Evolutionary conservation across 2,329 filamentous ascomycete species (phyloP).

Genomic region (Chrysosporium queenslandicum): DNA sequence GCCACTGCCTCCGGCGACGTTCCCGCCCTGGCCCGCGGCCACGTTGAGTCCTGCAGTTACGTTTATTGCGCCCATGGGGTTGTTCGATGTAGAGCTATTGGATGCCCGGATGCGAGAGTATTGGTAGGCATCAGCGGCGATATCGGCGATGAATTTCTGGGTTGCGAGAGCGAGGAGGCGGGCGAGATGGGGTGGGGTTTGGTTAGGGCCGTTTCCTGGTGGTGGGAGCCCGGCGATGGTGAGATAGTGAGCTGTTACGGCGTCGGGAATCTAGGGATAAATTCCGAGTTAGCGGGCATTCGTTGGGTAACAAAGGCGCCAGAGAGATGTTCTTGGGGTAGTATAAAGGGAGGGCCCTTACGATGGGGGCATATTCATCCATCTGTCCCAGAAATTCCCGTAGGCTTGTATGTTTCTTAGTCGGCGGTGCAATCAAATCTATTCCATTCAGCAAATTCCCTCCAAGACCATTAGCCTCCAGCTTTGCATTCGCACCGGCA

Average conservation of each 20-base stretch:
- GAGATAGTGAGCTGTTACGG: constrained; percentile 96
- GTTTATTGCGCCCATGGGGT: constrained; percentile 78
- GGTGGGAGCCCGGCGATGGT: constrained; percentile 89
- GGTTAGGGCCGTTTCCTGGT: constrained; percentile 71
- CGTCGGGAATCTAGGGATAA: constrained; percentile 70
- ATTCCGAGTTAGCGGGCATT: not conserved
- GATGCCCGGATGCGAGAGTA: constrained; percentile 93
- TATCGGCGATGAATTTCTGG: constrained; percentile 96
- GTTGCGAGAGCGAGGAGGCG: constrained; percentile 93
- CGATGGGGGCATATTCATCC: constrained; percentile 96
- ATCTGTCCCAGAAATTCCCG: constrained; percentile 92
- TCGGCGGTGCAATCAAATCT: constrained; percentile 46
- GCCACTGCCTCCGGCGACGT: constrained; percentile 40
- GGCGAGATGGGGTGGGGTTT: constrained; percentile 65
- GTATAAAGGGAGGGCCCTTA: too few relatives aligned
- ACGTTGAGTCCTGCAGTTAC: constrained; percentile 52
- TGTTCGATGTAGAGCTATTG: constrained; percentile 75
- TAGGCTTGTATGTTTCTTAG: constrained; percentile 82
- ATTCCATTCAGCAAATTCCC: constrained; percentile 36
- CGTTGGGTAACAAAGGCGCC: not conserved
- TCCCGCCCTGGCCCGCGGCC: constrained; percentile 46
- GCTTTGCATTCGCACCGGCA: constrained; percentile 16
- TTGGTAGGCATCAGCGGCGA: constrained; percentile 94
- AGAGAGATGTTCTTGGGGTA: too few relatives aligned
- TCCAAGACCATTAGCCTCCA: constrained; percentile 14